These are phyloP conservation scores for Pichia sp. DNA, from an alignment of 1,139 yeast genomes.

Conservation along the genomic window DNA sequence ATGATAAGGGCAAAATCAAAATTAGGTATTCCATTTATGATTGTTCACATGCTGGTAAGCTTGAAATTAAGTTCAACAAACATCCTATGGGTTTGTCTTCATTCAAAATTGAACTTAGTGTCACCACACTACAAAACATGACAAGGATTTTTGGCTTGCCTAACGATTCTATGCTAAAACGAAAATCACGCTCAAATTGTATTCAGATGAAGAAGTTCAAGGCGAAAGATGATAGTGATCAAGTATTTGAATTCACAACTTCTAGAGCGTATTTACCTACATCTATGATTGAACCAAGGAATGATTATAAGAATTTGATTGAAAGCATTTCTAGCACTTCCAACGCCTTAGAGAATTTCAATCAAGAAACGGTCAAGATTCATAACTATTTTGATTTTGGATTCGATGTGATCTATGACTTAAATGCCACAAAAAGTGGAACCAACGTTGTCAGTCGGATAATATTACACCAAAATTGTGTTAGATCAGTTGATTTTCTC, in stretches of 20 bases:
- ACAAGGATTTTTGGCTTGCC: slow-evolving; percentile 52
- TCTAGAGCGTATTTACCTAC: slow-evolving; percentile 11
- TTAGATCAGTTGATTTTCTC: slow-evolving; percentile 47
- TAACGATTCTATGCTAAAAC: slow-evolving; percentile 46
- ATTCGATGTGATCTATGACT: slow-evolving; percentile 48
- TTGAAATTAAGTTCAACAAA: not conserved
- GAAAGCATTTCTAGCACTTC: not conserved
- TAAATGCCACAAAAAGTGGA: slow-evolving; percentile 29
- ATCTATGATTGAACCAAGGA: not conserved
- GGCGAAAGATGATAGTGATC: slow-evolving; percentile 29
- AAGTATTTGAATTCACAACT: slow-evolving; percentile 38
- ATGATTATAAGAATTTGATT: not conserved
- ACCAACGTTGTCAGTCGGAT: slow-evolving; percentile 39
- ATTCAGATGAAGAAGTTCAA: slow-evolving; percentile 10
- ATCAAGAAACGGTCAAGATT: slow-evolving; percentile 33
- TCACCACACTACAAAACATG: slow-evolving; percentile 48
- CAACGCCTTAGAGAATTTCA: slow-evolving; percentile 4
- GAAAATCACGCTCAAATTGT: slow-evolving; percentile 21
- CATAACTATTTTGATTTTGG: slow-evolving; percentile 56
- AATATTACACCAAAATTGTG: slow-evolving; percentile 47
- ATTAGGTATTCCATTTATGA: not conserved
- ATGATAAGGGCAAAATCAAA: not conserved
- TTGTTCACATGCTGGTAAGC: not conserved
- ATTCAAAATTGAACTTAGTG: slow-evolving; percentile 33
- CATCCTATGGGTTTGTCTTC: slow-evolving; percentile 3